Base-by-base conservation (phyloP, 2,329 filamentous ascomycete genomes). In the Calonectria naviculata region DNA sequence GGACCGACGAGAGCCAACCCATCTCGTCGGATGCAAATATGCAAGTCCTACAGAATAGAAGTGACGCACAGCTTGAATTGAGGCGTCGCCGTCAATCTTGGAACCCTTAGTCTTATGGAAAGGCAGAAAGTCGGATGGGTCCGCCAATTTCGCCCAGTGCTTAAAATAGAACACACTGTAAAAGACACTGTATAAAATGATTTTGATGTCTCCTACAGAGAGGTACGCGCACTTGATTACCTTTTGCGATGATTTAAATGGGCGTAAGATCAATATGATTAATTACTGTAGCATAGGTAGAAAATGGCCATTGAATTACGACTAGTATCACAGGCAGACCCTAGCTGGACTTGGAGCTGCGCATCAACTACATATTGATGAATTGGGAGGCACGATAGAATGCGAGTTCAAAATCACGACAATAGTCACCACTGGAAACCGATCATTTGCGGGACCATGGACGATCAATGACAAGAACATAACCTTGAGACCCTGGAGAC, bases 1-100 rank as follows among this genome's bases (percentile, higher is more conserved):
- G 87, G 71, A 90, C 84, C 70, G 86, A 87, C 74, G 88, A 85
- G 77, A 90, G 83, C 88, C 89, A 91, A 75, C 89, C 89, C 89
- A 91, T 91, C 70, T 74, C 73, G 21, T 65, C 31, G 5, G 29
- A 15, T 29, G 28, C 12, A 26, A 62, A 42, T 13, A 47, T 7
- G 24, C 13, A 19, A 5, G 21, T n/a, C 21, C 24, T 10, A 4
- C 2, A 19, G 46, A 28, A 41, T 17, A 54, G n/a, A n/a, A 24
- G 31, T 21, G 34, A 38, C 19, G 41, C 24, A 9, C 38, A 28
- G 12, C 21, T 56, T 41, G 60, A 42, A 52, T 63, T 44, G 38
- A 56, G 58, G n/a, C 34, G 56, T 21, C 34, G 34, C 36, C 72
- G 69, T 54, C 6, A 34, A 29, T 36, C 49, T 65, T 69, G 56